Base-by-base conservation (phyloP, 306 rosid species). In the barrel medic (Medicago truncatula) region DNA sequence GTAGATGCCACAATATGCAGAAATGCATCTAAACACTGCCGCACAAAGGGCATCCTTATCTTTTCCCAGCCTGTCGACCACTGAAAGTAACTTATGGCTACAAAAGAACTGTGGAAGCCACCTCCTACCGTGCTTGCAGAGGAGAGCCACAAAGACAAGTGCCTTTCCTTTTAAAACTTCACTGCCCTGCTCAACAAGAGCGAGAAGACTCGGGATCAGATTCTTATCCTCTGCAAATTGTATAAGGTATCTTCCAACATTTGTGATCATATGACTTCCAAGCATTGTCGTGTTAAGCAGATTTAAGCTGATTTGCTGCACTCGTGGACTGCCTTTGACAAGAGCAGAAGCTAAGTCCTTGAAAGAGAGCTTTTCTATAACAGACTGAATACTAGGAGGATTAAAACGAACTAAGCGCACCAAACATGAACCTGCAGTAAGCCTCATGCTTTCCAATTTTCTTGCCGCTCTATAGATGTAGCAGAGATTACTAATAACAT, bases 361-460 rank as follows among this genome's bases (percentile, higher is more conserved):
- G 76, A 89, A 85, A 15, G 99, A 87, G 71, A 90, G 86, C 82
- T 88, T 92, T 72, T 92, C 97, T 52, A 84, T 62, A 70, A 95
- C 92, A 25, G 88, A 80, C 75, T 92, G 97, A 82, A 84, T 83
- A 84, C 87, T 87, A 25, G 95, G 82, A 75, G 97, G 96, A 77
- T 81, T 92, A 78, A 95, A 95, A 77, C 93, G 95, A 78, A 79
- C 92, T 21, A 95, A 84, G 83, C 99, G 99, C 73, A 92, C 99
- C 82, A 95, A 86, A 80, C 97, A 95, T 47, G 99, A 95, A 39
- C 97, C 99, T 78, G 97, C 99, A 23, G 99, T 90, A 80, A 95
- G 97, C 83, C 97, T 90, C 86, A 86, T 84, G 81, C 91, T 95
- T 88, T 92, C 99, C 80, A 85, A 95, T 83, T 95, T 95, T 80